phyloP scores from a whole-genome alignment of 345 rosid genomes.

The Arabidopsis suecica region DNA sequence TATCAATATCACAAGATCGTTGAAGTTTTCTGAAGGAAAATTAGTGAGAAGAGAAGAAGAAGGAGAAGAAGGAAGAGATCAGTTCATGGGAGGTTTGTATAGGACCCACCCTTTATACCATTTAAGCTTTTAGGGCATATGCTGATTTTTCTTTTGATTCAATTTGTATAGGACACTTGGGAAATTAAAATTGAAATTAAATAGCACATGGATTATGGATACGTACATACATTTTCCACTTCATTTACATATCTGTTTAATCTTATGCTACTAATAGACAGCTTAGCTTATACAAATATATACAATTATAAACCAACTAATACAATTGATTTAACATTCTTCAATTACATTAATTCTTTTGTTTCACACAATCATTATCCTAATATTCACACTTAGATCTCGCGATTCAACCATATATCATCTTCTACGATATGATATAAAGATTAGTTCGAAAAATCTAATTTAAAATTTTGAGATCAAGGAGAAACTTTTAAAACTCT shows the following conservation, averaged over 20 bases:
- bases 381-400: constrained; percentile 17
- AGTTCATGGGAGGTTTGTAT: constrained; percentile 40
- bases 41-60: constrained; percentile 7
- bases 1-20: constrained; percentile 13
- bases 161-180: constrained; percentile 34
- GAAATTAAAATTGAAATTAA: constrained; percentile 1
- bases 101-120: constrained; percentile 47
- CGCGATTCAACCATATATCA: constrained; percentile 6
- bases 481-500: not conserved
- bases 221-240: constrained; percentile 28
- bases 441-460: not conserved
- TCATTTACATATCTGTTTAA: constrained; percentile 23
- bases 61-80: constrained; percentile 29
- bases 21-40: constrained; percentile 27
- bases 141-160: constrained; percentile 30
- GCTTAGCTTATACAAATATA: constrained; percentile 38
- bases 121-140: constrained; percentile 42
- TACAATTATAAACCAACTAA: constrained; percentile 41
- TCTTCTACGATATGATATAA: not conserved
- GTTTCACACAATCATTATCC: not conserved
- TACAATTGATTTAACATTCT: constrained; percentile 16
- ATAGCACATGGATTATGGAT: constrained; percentile 45
- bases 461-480: not conserved
- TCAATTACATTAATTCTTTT: not conserved
- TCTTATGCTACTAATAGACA: constrained; percentile 25